phyloP scores from a whole-genome alignment of 768 basidiomycete species.

The Coprinellus micaceus region DNA sequence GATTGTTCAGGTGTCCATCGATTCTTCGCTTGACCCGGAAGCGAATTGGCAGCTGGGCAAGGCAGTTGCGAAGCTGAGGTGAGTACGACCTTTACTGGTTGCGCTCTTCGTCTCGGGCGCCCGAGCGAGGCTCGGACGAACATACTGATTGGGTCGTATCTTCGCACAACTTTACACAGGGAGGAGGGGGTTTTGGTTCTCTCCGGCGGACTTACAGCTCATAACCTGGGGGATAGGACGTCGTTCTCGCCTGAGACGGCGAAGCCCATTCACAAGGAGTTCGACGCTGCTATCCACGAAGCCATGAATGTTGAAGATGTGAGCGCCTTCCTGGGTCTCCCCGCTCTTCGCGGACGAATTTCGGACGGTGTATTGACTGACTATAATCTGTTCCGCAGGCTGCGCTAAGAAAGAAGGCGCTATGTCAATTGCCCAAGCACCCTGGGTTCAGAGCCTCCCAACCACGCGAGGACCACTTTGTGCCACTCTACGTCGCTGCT shows the following conservation, averaged over 20 bases:
- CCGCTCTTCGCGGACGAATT: background rate
- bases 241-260: conserved; percentile 51
- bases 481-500: conserved; percentile 74
- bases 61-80: conserved; percentile 58
- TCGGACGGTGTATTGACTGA: background rate
- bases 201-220: conserved; percentile 66
- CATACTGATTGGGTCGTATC: background rate
- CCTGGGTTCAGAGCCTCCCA: conserved; percentile 63
- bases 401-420: conserved; percentile 48
- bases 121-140: background rate
- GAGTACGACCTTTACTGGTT: conserved; percentile 11
- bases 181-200: conserved; percentile 64
- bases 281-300: conserved; percentile 55
- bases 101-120: background rate
- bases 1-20: conserved; percentile 68
- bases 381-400: conserved; percentile 32
- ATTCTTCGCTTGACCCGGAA: conserved; percentile 53
- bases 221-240: conserved; percentile 57
- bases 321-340: conserved; percentile 19
- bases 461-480: conserved; percentile 77
- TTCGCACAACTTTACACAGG: conserved; percentile 28
- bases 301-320: conserved; percentile 52
- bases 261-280: conserved; percentile 45
- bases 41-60: conserved; percentile 64
- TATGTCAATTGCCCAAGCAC: conserved; percentile 55